Base-by-base conservation (phyloP, 352 stramenopile genomes). In the Globisporangium cystogenes region DNA sequence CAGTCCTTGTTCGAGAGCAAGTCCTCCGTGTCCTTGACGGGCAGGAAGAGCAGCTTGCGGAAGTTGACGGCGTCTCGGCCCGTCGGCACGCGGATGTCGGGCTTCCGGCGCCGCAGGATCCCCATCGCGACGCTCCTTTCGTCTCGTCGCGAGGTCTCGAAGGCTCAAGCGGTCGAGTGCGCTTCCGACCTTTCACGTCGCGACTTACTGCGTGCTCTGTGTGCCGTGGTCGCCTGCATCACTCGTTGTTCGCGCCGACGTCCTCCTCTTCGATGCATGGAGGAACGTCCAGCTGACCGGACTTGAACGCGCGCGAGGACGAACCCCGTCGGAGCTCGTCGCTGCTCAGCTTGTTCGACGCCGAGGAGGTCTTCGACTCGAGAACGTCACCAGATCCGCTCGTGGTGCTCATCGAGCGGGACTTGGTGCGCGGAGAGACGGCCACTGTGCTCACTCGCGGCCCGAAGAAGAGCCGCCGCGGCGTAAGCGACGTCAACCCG, bases 41-140 rank as follows among this genome's bases (percentile, higher is more conserved):
- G 70, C 20, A 91, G 53, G 48, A 93, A 93, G 50, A 93, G 64
- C 1, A 93, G 44, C 42, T 91, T 91, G 35, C 80, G 80, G 49
- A 89, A 87, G 36, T 90, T 88, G 52, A 90, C 77, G 48, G 70
- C 80, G 62, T 89, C 74, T 59, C 60, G 73, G 44, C 82, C 82
- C 29, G 76, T 80, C 10, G 82, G 82, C 31, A 89, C 68, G 55
- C 72, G 78, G 55, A 91, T 80, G 36, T 86, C 72, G 23, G 65
- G 66, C 60, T 85, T 83, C 56, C 86, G 86, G 24, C 67, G 74
- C 31, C 72, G 57, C 24, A 90, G 59, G 46, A 93, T 74, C 12
- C 66, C 67, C 82, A 92, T 90, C 16, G 33, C 20, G 24, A 0
- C 12, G 7, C 26, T 35, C 42, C 21, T n/a, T n/a, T n/a, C n/a